Evolutionary conservation across 208 protist genomes (phyloP).

Genomic region (Herpetomonas tarakana): DNA sequence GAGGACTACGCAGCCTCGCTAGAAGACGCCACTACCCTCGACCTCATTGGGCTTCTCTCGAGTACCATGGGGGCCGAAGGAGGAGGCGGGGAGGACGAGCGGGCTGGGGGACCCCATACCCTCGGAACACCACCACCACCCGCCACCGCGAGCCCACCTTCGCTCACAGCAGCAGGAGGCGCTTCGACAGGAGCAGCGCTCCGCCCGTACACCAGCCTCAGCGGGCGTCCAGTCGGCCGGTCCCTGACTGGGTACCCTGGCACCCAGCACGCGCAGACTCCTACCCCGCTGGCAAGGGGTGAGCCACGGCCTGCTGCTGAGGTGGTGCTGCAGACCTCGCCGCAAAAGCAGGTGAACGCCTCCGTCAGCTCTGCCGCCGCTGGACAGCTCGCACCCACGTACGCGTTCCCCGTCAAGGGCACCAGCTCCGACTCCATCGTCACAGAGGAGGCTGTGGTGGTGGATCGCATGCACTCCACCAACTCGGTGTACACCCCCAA

Average conservation of each 20-base stretch:
- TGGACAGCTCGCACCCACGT: no score
- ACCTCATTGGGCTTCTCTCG: constrained; percentile 40
- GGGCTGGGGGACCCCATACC: no score
- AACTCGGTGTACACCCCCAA: constrained; percentile 64
- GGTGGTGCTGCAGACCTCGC: constrained; percentile 8
- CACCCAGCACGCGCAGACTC: background rate
- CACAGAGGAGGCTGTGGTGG: constrained; percentile 27
- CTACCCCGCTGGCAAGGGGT: no score
- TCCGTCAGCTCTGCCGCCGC: background rate
- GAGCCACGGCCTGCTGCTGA: no score
- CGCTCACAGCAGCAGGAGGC: background rate
- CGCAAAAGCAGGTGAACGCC: background rate
- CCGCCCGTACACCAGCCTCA: background rate
- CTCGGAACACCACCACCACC: no score
- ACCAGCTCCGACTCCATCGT: constrained; percentile 18
- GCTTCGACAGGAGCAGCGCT: background rate
- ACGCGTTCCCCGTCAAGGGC: no score
- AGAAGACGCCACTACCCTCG: constrained; percentile 30
- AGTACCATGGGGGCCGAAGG: background rate
- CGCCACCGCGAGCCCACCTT: background rate
- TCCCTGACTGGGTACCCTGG: background rate
- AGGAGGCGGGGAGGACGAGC: no score
- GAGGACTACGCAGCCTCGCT: constrained; percentile 30
- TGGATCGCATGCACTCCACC: constrained; percentile 65
- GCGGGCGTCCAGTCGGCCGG: background rate